These are phyloP conservation scores for Chenopodium quinoa DNA, from an alignment of 148 eudicot species.

Conservation along the genomic window DNA sequence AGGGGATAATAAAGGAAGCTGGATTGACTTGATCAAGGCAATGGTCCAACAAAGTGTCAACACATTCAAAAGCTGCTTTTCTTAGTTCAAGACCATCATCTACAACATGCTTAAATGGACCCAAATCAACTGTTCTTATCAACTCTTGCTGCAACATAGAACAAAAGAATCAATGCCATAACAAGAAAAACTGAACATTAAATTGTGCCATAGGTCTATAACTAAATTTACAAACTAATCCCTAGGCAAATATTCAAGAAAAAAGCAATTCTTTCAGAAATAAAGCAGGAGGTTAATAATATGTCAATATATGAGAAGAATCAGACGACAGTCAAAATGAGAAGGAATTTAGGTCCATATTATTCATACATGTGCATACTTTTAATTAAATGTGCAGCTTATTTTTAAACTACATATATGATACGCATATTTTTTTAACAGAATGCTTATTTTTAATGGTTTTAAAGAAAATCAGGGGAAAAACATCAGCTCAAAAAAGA, in stretches of 20 bases:
- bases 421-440: too few relatives aligned
- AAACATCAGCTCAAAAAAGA: too few relatives aligned
- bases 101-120: conserved; percentile 97
- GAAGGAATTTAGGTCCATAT: too few relatives aligned
- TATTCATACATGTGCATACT: too few relatives aligned
- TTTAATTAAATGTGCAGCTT: too few relatives aligned
- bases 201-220: not conserved
- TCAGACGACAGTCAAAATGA: too few relatives aligned
- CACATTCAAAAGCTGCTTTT: conserved; percentile 98
- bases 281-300: not conserved
- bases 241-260: not conserved
- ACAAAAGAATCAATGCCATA: not conserved
- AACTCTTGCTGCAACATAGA: conserved; percentile 71
- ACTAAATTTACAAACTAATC: not conserved
- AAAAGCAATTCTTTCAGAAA: not conserved
- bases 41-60: conserved; percentile 84
- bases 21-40: conserved; percentile 97
- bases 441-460: too few relatives aligned
- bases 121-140: conserved; percentile 94
- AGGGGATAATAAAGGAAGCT: conserved; percentile 80
- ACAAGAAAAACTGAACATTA: too few relatives aligned
- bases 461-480: too few relatives aligned
- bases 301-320: too few relatives aligned
- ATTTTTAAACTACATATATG: too few relatives aligned
- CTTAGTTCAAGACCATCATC: conserved; percentile 98